Evolutionary conservation across 208 protist genomes (phyloP).

Genomic region (Acanthamoeba castellanii): DNA sequence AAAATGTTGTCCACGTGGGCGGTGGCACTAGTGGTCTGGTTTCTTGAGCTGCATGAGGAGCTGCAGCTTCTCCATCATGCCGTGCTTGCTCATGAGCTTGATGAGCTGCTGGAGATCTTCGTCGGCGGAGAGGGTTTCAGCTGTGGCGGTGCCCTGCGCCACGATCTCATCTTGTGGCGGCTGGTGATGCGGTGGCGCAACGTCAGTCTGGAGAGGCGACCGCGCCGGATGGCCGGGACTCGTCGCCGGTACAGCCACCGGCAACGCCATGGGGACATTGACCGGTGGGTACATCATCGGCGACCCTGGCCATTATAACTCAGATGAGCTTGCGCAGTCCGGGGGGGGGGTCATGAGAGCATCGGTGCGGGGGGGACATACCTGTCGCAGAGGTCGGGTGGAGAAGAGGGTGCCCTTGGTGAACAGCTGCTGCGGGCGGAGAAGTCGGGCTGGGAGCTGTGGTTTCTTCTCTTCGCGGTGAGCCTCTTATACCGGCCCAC

Average conservation of each 20-base stretch:
- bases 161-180: background rate
- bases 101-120: slow-evolving; percentile 30
- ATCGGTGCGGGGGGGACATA: background rate
- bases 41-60: background rate
- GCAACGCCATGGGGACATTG: background rate
- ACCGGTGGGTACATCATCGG: background rate
- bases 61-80: slow-evolving; percentile 44
- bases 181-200: background rate
- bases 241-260: background rate
- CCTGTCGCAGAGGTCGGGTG: background rate
- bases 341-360: no score
- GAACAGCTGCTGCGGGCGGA: no score
- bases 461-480: background rate
- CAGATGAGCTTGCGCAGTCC: background rate
- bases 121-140: background rate
- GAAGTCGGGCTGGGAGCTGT: no score
- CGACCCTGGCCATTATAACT: background rate
- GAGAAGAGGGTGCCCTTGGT: background rate
- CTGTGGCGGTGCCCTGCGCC: background rate
- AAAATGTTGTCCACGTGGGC: no score
- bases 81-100: slow-evolving; percentile 64
- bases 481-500: background rate
- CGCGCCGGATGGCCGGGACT: background rate
- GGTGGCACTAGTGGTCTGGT: background rate
- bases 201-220: no score